Evolutionary conservation across 306 rosid species (phyloP).

Genomic region (Pyrus bretschneideri): DNA sequence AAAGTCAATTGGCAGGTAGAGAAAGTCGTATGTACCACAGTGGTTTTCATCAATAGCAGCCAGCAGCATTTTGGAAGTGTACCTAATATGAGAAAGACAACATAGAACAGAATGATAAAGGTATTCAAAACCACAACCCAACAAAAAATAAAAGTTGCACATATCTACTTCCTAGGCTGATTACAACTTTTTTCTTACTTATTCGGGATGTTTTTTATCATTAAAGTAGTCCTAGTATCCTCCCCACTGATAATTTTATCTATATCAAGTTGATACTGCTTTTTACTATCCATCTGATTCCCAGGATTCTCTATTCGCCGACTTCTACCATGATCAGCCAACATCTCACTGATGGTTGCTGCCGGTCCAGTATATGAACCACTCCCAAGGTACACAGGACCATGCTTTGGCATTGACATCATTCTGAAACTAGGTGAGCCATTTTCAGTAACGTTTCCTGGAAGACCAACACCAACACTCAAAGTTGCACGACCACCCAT

Average conservation of each 20-base stretch:
- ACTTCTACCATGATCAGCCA: conserved; percentile 56
- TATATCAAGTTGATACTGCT: conserved; percentile 86
- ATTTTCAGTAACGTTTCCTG: conserved; percentile 58
- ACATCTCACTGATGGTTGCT: conserved; percentile 40
- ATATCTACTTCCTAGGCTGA: background rate
- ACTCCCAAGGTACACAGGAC: conserved; percentile 61
- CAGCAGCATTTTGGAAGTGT: conserved; percentile 86
- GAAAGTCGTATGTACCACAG: conserved; percentile 73
- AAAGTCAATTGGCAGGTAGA: conserved; percentile 88
- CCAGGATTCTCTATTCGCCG: conserved; percentile 62
- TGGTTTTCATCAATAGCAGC: conserved; percentile 92
- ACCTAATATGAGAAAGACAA: conserved; percentile 38
- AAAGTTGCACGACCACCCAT: conserved; percentile 44
- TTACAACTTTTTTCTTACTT: conserved; percentile 40
- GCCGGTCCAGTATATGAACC: conserved; percentile 58
- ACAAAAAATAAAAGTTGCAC: background rate
- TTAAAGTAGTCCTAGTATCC: conserved; percentile 86
- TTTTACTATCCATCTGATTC: conserved; percentile 62
- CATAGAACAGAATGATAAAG: conserved; percentile 10
- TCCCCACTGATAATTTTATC: conserved; percentile 73
- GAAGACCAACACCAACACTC: conserved; percentile 51
- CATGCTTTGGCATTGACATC: conserved; percentile 71
- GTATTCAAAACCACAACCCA: conserved; percentile 9
- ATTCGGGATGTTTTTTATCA: conserved; percentile 94
- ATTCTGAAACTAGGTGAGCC: conserved; percentile 65